Evolutionary conservation across 2,329 filamentous ascomycete genomes (phyloP).

Genomic region (Epichloe amarillans): DNA sequence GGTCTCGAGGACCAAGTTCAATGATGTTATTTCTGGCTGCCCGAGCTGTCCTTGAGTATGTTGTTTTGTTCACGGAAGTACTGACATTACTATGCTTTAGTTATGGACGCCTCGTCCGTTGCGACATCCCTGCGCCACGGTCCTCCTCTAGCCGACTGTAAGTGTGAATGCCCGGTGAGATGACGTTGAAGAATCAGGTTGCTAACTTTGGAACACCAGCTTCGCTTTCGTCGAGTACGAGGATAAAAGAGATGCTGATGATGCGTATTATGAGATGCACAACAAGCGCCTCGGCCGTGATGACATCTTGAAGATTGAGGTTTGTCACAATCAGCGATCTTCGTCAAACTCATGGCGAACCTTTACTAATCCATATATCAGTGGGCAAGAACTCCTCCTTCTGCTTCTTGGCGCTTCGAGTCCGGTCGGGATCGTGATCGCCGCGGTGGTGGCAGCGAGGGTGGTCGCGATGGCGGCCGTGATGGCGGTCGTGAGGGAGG

Average conservation of each 20-base stretch:
- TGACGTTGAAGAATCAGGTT: neutral
- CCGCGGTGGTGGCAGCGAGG: constrained; percentile 21
- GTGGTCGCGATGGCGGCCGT: constrained; percentile 57
- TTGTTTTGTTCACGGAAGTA: constrained; percentile 3
- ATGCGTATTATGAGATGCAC: constrained; percentile 99
- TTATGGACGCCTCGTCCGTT: constrained; percentile 94
- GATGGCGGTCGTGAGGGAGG: constrained; percentile 26
- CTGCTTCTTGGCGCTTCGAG: constrained; percentile 96
- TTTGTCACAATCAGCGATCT: constrained; percentile 28
- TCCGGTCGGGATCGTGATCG: constrained; percentile 69
- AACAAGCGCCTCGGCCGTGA: constrained; percentile 97
- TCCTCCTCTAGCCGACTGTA: constrained; percentile 91
- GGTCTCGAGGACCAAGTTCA: constrained; percentile 2
- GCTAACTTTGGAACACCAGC: constrained; percentile 26
- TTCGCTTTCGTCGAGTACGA: constrained; percentile 99
- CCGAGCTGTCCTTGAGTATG: constrained; percentile 1
- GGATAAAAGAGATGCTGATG: constrained; percentile 92
- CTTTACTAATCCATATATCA: constrained; percentile 24
- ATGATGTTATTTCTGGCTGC: neutral
- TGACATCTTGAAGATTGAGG: constrained; percentile 95
- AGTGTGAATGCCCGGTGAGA: constrained; percentile 28
- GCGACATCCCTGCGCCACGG: constrained; percentile 92
- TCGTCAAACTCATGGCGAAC: neutral
- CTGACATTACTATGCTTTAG: constrained; percentile 36
- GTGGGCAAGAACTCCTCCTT: constrained; percentile 98